Base-by-base conservation (phyloP, 805 yeast genomes). In the Tetrapisispora arboricola region DNA sequence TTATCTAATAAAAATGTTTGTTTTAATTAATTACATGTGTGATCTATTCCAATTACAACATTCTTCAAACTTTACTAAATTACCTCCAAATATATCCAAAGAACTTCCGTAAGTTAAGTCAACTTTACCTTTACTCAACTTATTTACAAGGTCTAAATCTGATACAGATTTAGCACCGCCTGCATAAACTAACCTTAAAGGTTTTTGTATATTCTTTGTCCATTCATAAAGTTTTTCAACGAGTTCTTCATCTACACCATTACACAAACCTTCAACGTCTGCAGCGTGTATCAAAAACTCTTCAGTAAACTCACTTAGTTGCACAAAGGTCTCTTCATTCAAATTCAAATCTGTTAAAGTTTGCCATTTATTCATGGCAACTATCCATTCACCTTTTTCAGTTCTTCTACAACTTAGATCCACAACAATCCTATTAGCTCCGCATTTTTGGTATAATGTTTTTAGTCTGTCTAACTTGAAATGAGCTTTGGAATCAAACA, bases 341-440 rank as follows among this genome's bases (percentile, higher is more conserved):
- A 92, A 66, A 41, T 65, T 71, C 34, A 78, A 70, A 30, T 71
- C 71, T 0, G 99, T 92, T 22, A 88, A 62, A 0, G 88, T 83
- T 59, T 88, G 96, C 99, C 99, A 92, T 61, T 87, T 83, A 63
- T 92, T 88, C 78, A 87, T 92, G 2, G 97, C 96, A n/a, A 92
- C 98, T 27, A 81, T 72, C 98, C 98, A 92, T 36, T 44, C 50
- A 8, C 42, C 41, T 18, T 47, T 50, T 7, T 42, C 49, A 6
- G 54, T 55, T 15, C 65, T 61, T 44, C 94, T 72, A 60, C 97
- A 90, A 58, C 95, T 85, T 53, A 92, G 69, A 59, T 92, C 98
- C 32, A 92, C 80, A 8, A 92, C 88, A n/a, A 92, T 63, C 33
- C 72, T 66, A 3, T 68, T 67, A 13, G 71, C 75, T 0, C 95